Conservation (phyloP, 129 eudicot species). For the Kitagawia praeruptora region DNA sequence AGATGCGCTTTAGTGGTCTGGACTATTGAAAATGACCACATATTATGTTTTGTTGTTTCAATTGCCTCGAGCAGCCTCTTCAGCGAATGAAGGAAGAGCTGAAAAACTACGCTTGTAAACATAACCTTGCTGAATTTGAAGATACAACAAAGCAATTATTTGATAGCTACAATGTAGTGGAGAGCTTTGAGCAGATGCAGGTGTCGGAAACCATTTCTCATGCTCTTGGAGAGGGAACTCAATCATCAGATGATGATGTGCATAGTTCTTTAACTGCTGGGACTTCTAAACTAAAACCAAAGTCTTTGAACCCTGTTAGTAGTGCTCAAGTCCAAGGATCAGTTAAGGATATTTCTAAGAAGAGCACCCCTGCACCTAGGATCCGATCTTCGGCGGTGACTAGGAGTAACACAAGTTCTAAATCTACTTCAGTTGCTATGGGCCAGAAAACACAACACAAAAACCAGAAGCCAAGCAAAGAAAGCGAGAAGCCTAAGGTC, state of each 20-base stretch:
- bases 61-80: conserved; percentile 29
- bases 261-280: conserved; percentile 44
- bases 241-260: conserved; percentile 45
- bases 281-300: conserved; percentile 37
- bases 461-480: conserved; percentile 33
- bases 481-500: conserved; percentile 27
- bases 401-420: conserved; percentile 23
- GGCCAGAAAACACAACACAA: conserved; percentile 34
- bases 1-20: background rate
- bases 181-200: conserved; percentile 56
- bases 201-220: conserved; percentile 54
- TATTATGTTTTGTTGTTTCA: background rate
- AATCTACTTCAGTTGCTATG: conserved; percentile 14
- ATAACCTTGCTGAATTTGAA: conserved; percentile 53
- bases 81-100: conserved; percentile 71
- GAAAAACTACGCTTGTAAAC: conserved; percentile 45
- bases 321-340: conserved; percentile 29
- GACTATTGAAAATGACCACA: background rate
- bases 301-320: conserved; percentile 27
- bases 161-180: conserved; percentile 44
- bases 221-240: conserved; percentile 40
- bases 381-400: conserved; percentile 29
- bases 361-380: conserved; percentile 24
- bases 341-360: conserved; percentile 23
- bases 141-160: conserved; percentile 52